phyloP scores from a whole-genome alignment of 306 rosid species.

The Cicer judaicum region DNA sequence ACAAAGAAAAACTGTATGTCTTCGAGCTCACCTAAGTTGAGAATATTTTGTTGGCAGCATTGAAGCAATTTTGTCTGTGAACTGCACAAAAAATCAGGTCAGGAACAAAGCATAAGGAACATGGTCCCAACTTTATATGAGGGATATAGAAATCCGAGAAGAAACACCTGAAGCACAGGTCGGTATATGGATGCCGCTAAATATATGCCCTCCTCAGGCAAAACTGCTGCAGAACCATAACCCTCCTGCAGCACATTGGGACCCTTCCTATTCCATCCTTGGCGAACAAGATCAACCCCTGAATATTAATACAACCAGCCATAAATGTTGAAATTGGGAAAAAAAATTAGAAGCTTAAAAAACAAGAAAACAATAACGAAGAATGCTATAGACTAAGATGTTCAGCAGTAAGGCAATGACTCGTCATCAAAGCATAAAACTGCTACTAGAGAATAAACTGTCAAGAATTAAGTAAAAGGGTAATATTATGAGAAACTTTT shows the following conservation, averaged over 20 bases:
- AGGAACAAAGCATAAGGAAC: slow-evolving; percentile 43
- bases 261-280: slow-evolving; percentile 95
- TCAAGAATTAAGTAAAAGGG: slow-evolving; percentile 23
- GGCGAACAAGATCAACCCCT: slow-evolving; percentile 96
- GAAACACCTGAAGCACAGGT: slow-evolving; percentile 90
- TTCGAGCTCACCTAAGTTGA: slow-evolving; percentile 81
- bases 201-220: slow-evolving; percentile 99
- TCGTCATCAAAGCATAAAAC: slow-evolving; percentile 31
- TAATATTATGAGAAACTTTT: slow-evolving; percentile 26
- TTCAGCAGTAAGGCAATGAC: slow-evolving; percentile 28
- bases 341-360: slow-evolving; percentile 25
- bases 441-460: slow-evolving; percentile 16
- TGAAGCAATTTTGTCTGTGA: slow-evolving; percentile 89
- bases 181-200: slow-evolving; percentile 93
- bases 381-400: slow-evolving; percentile 25
- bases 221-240: slow-evolving; percentile 94
- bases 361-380: slow-evolving; percentile 18
- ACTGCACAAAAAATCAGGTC: slow-evolving; percentile 64
- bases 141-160: slow-evolving; percentile 34
- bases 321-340: slow-evolving; percentile 38
- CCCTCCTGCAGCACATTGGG: slow-evolving; percentile 90
- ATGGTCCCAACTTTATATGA: slow-evolving; percentile 29
- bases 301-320: slow-evolving; percentile 46
- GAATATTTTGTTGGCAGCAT: slow-evolving; percentile 89
- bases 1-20: slow-evolving; percentile 27